phyloP scores from a whole-genome alignment of 768 basidiomycete genomes.

The Hypsizygus marmoreus region DNA sequence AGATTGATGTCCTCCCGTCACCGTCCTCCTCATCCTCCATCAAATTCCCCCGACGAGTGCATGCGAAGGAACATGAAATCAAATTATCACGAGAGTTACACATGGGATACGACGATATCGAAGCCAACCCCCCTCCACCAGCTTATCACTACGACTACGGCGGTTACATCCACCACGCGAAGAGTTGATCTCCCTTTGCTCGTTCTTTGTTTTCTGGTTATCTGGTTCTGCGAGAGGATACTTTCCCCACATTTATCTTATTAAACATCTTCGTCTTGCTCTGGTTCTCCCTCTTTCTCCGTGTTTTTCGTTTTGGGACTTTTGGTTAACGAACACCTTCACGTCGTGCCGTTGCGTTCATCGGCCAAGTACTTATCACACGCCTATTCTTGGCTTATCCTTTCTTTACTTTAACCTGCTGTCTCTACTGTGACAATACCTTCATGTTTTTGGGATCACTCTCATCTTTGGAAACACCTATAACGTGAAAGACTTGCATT shows the following conservation, averaged over 20 bases:
- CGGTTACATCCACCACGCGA: constrained; percentile 4
- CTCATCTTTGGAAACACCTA: too few species aligned
- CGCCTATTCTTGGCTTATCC: background rate
- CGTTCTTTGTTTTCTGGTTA: background rate
- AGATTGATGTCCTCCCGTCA: constrained; percentile 34
- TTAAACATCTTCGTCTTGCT: background rate
- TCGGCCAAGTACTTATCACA: background rate
- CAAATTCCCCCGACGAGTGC: constrained; percentile 7
- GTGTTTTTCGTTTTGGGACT: background rate
- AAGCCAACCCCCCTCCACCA: constrained; percentile 27
- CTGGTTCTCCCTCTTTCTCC: background rate
- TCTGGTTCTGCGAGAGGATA: background rate
- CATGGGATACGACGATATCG: constrained; percentile 19
- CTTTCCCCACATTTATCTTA: background rate
- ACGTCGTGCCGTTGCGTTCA: background rate
- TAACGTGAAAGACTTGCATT: too few species aligned
- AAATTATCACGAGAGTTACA: constrained; percentile 13
- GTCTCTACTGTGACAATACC: too few species aligned
- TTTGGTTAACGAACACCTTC: constrained; percentile 1
- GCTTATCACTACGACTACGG: constrained; percentile 22
- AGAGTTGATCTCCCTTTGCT: constrained; percentile 2
- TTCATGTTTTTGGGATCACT: too few species aligned
- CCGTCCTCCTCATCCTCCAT: constrained; percentile 23
- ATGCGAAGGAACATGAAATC: constrained; percentile 21
- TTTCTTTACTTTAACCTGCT: background rate